Evolutionary conservation across 345 rosid species (phyloP).

Genomic region (Rhodamnia argentea): DNA sequence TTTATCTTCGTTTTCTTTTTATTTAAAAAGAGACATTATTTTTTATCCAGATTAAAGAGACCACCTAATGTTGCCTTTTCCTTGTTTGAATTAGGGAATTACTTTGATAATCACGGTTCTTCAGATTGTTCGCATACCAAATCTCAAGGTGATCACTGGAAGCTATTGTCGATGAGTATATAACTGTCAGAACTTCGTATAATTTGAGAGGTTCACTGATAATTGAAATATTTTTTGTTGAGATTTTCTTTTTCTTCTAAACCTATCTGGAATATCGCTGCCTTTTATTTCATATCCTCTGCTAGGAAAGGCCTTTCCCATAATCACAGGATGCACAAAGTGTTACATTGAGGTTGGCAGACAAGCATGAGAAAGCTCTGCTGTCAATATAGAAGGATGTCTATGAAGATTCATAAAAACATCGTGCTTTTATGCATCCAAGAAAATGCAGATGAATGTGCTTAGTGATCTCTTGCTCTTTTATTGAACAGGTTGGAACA

Average conservation of each 20-base stretch:
- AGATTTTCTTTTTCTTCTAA: neutral
- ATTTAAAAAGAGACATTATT: neutral
- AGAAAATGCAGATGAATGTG: neutral
- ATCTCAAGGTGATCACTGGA: constrained; percentile 63
- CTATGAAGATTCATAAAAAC: neutral
- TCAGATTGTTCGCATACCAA: constrained; percentile 88
- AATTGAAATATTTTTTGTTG: neutral
- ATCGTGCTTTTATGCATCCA: neutral
- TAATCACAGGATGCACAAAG: neutral
- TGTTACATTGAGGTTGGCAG: neutral
- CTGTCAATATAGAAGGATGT: neutral
- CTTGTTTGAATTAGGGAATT: constrained; percentile 53
- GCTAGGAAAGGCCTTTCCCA: neutral
- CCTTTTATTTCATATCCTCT: neutral
- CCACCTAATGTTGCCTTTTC: constrained; percentile 1
- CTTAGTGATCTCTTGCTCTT: neutral
- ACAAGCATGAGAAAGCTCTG: neutral
- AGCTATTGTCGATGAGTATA: neutral
- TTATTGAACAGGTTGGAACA: constrained; percentile 70
- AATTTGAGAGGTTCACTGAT: neutral
- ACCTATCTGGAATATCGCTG: neutral
- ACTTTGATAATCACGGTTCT: constrained; percentile 92
- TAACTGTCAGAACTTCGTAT: neutral
- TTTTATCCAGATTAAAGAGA: neutral
- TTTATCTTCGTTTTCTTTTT: neutral